phyloP scores from a whole-genome alignment of 257 asterid species.

The Jaltomata sinuosa region DNA sequence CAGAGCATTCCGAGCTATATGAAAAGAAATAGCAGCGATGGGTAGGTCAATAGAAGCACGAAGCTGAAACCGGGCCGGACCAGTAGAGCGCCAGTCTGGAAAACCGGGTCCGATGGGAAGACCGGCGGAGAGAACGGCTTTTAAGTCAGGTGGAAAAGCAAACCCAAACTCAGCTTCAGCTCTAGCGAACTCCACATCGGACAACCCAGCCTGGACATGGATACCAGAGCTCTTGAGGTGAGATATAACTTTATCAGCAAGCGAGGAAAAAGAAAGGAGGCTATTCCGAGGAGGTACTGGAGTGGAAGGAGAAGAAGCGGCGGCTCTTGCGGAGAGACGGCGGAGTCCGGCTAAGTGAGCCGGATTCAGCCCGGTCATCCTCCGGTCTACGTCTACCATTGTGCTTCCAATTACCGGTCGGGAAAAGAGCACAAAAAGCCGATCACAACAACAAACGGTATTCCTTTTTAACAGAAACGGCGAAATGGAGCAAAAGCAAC shows the following conservation, averaged over 20 bases:
- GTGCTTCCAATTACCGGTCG: neutral
- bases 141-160: conserved; percentile 80
- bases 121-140: conserved; percentile 75
- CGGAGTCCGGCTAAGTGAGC: conserved; percentile 90
- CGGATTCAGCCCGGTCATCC: conserved; percentile 85
- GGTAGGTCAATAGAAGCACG: conserved; percentile 81
- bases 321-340: conserved; percentile 91
- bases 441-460: neutral
- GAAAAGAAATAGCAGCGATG: conserved; percentile 74
- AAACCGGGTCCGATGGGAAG: conserved; percentile 79
- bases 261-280: conserved; percentile 62
- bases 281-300: conserved; percentile 83
- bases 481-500: neutral
- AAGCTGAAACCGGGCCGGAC: conserved; percentile 66
- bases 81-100: conserved; percentile 88
- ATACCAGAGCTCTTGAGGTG: conserved; percentile 52
- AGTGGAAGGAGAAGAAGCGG: conserved; percentile 64
- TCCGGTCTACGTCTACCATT: conserved; percentile 97
- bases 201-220: conserved; percentile 59
- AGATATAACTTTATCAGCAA: conserved; percentile 65
- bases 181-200: conserved; percentile 69
- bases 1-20: conserved; percentile 63
- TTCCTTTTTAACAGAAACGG: neutral
- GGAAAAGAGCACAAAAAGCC: neutral
- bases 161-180: conserved; percentile 94